These are phyloP conservation scores for Tillandsia leiboldiana DNA, from an alignment of 176 grass and related monocot species.

Conservation along the genomic window DNA sequence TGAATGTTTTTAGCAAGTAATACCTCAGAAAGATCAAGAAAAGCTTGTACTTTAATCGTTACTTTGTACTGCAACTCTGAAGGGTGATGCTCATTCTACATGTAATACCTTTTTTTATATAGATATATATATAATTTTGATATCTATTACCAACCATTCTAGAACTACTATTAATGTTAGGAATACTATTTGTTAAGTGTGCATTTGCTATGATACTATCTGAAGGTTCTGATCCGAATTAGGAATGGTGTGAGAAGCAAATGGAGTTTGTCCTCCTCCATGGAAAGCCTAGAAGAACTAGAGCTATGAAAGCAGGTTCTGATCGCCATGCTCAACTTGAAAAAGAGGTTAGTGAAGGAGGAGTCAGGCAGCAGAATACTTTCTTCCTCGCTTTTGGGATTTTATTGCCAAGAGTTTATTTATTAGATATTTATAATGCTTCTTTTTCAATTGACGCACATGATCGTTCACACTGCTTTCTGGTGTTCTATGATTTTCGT, in stretches of 20 bases:
- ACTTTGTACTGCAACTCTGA: too few relatives aligned
- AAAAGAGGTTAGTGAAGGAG: constrained; percentile 39
- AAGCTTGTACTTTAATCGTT: too few relatives aligned
- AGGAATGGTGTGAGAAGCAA: constrained; percentile 98
- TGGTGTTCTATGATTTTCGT: too few relatives aligned
- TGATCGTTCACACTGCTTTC: too few relatives aligned
- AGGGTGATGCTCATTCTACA: too few relatives aligned
- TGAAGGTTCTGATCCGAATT: not conserved
- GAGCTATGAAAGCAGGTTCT: constrained; percentile 71
- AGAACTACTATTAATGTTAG: not conserved
- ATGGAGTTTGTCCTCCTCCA: constrained; percentile 61
- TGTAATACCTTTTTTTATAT: too few relatives aligned
- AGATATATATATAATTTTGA: too few relatives aligned
- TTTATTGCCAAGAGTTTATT: not conserved
- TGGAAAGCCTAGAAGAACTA: constrained; percentile 54
- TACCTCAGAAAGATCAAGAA: too few relatives aligned
- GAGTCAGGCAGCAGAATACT: not conserved
- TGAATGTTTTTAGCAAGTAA: too few relatives aligned
- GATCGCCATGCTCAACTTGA: constrained; percentile 82
- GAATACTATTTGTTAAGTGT: not conserved
- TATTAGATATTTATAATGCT: not conserved
- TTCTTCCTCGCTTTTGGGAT: not conserved
- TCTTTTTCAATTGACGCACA: too few relatives aligned
- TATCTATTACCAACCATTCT: not conserved
- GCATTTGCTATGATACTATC: not conserved